Evolutionary conservation across 1,139 yeast genomes (phyloP).

Genomic region (Arxiozyma slooffiae): DNA sequence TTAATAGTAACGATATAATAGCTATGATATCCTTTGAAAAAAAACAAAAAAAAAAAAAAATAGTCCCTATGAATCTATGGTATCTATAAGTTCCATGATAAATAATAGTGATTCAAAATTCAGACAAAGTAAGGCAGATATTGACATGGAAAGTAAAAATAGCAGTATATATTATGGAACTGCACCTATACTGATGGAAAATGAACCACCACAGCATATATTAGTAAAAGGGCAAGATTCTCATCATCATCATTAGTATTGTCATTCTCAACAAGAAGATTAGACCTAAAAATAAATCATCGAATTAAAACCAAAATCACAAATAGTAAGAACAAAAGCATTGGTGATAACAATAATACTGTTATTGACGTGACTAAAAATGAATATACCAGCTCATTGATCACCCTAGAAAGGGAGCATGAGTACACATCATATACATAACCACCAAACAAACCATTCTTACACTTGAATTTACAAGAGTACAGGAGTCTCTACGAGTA

Average conservation of each 20-base stretch:
- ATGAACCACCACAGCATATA: background rate
- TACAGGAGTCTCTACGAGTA: constrained; percentile 20
- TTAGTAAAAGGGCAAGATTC: background rate
- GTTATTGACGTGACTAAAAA: background rate
- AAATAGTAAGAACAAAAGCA: no score
- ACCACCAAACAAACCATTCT: constrained; percentile 14
- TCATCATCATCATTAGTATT: background rate
- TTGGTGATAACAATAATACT: background rate
- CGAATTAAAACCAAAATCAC: background rate
- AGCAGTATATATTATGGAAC: constrained; percentile 18
- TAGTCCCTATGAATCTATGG: constrained; percentile 1
- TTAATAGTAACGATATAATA: background rate
- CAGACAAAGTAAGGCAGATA: constrained; percentile 13
- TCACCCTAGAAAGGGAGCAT: background rate
- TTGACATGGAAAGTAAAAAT: constrained; percentile 15
- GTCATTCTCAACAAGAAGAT: background rate
- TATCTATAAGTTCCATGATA: constrained; percentile 13
- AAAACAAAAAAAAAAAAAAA: no score
- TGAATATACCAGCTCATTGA: background rate
- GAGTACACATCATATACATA: constrained; percentile 12
- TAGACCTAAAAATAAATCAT: background rate
- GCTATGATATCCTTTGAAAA: background rate
- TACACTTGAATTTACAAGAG: constrained; percentile 17
- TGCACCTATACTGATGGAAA: constrained; percentile 4
- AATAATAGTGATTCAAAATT: constrained; percentile 25